phyloP scores from a whole-genome alignment of 2,329 filamentous ascomycete genomes.

The Paracorniculantispora psalliotae region DNA sequence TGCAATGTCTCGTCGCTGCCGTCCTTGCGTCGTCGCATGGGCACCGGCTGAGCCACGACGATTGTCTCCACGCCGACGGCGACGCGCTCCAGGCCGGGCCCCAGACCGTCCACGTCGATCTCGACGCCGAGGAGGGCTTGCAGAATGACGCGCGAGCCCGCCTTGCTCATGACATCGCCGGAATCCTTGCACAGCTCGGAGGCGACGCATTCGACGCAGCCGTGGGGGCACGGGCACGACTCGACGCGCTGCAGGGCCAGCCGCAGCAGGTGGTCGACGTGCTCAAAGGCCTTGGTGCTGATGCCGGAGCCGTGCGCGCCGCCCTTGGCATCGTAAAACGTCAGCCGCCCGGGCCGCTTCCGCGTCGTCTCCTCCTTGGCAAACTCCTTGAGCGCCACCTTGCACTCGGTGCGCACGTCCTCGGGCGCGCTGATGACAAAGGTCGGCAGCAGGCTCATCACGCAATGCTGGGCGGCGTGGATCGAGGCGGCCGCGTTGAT shows the following conservation, averaged over 20 bases:
- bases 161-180: conserved; percentile 92
- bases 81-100: conserved; percentile 74
- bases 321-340: conserved; percentile 93
- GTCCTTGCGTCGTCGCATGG: conserved; percentile 22
- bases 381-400: conserved; percentile 83
- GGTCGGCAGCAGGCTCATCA: conserved; percentile 81
- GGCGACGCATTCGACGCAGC: conserved; percentile 87
- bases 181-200: conserved; percentile 78
- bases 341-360: conserved; percentile 82
- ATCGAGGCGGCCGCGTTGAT: conserved; percentile 86
- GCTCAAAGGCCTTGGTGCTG: conserved; percentile 89
- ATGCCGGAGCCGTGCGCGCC: conserved; percentile 80
- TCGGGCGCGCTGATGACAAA: conserved; percentile 87
- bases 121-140: conserved; percentile 69
- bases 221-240: conserved; percentile 68
- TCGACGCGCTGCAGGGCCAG: conserved; percentile 75
- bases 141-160: conserved; percentile 75
- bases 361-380: conserved; percentile 61
- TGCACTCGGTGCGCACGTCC: conserved; percentile 93
- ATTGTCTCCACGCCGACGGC: conserved; percentile 79
- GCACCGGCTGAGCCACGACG: conserved; percentile 65
- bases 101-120: conserved; percentile 77
- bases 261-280: conserved; percentile 70
- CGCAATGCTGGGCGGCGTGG: conserved; percentile 88
- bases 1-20: conserved; percentile 6